Evolutionary conservation across 163 green algal genomes (phyloP), one percentile per base, ranked within the genome.

Genomic region (Chlorella variabilis): DNA sequence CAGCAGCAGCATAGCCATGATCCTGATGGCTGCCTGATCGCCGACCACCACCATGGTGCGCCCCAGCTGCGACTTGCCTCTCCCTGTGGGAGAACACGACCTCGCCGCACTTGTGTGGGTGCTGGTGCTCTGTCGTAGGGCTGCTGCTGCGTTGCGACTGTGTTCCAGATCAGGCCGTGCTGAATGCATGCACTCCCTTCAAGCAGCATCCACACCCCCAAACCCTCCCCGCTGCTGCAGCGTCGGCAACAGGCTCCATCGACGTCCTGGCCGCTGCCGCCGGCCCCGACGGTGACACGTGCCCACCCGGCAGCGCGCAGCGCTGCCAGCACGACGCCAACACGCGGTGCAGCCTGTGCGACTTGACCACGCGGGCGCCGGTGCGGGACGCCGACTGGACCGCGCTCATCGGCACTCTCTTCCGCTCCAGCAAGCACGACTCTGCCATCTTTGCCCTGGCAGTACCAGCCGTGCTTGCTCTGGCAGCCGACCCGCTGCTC

Each of bases 401-500:
- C 3, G 45, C 68, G 3, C 27, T 82, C 33, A 34, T 81, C 0
- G 61, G 62, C 31, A 65, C 61, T 17, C 41, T 81, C 29, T 71
- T 85, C 63, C 51, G 65, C 38, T 18, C 36, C 29, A 69, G 23
- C 56, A 42, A 51, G 25, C 70, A 87, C 69, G 88, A 93, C 75
- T 39, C 36, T n/a, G 76, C 82, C n/a, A 93, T 93, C 54, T 79
- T 89, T 17, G 31, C 69, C 31, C 82, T 94, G 31, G 90, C 90
- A 20, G 38, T 87, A 31, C 90, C 90, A 2, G 85, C 90, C 8
- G 68, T 87, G 17, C 74, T 94, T 38, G 85, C 89, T 1, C 74
- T 94, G 41, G 89, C 91, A 49, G 90, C 91, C 6, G 92, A 95
- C 77, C 92, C 92, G 6, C 82, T 96, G 45, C 85, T 95, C 36